A percentile compares a stretch with the other conserved stretches of the same genome.
Evolutionary conservation across 2,329 filamentous ascomycete species (phyloP).

Genomic region (Nigrospora oryzae): DNA sequence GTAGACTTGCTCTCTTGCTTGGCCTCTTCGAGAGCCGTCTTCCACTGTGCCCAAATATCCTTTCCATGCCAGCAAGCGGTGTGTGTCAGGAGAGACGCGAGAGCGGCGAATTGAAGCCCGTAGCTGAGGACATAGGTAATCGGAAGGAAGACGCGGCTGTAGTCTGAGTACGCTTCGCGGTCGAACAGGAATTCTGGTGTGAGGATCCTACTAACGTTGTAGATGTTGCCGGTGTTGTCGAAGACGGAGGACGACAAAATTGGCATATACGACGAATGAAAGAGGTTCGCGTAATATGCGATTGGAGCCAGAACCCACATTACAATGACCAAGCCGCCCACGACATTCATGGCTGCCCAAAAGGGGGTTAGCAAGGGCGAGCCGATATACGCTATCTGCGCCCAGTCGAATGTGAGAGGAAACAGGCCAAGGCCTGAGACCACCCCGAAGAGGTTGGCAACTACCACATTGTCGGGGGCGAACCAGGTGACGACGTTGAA

Average conservation of each 20-base stretch:
- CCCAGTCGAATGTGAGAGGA: conserved; percentile 86
- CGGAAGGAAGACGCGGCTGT: conserved; percentile 76
- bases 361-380: conserved; percentile 78
- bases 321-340: conserved; percentile 69
- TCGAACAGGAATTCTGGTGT: conserved; percentile 74
- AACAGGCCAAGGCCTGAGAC: conserved; percentile 78
- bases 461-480: conserved; percentile 74
- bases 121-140: conserved; percentile 86
- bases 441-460: conserved; percentile 80
- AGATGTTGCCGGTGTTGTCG: conserved; percentile 72
- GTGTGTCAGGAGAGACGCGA: conserved; percentile 73
- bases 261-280: conserved; percentile 79
- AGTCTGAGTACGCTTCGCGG: conserved; percentile 64
- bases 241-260: conserved; percentile 80
- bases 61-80: conserved; percentile 78
- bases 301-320: conserved; percentile 81
- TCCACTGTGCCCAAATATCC: conserved; percentile 74
- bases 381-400: conserved; percentile 80
- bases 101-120: conserved; percentile 74
- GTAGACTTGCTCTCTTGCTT: conserved; percentile 36
- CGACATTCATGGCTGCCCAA: conserved; percentile 79
- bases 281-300: conserved; percentile 70
- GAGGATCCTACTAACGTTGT: conserved; percentile 74
- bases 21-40: conserved; percentile 57
- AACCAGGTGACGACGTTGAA: conserved; percentile 89